These are phyloP conservation scores for Dendrostoma leiphaemia DNA, from an alignment of 2,329 filamentous ascomycete species.

Conservation along the genomic window DNA sequence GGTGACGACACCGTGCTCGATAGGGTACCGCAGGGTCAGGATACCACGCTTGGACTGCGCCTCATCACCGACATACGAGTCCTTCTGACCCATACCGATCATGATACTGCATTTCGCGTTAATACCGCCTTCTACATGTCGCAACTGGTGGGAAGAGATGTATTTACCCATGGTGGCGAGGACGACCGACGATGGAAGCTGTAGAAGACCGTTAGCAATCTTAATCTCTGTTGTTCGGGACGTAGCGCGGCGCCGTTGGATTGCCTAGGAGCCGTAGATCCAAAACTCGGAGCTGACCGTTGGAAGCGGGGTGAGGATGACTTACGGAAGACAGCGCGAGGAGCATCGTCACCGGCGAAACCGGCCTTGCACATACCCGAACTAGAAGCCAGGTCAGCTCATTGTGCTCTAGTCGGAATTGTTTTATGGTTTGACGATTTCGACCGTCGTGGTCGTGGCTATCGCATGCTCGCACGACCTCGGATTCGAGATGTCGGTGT, in stretches of 20 bases:
- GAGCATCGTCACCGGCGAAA: constrained; percentile 99
- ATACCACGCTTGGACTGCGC: constrained; percentile 99
- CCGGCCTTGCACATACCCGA: constrained; percentile 99
- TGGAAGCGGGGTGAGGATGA: constrained; percentile 37
- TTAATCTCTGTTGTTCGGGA: neutral
- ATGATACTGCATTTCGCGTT: constrained; percentile 66
- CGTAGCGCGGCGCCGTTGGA: constrained; percentile 5
- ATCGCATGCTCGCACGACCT: constrained; percentile 2
- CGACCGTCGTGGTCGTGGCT: neutral
- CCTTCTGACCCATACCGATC: constrained; percentile 99
- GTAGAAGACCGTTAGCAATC: constrained; percentile 19
- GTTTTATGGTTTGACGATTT: neutral
- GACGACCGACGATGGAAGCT: constrained; percentile 99
- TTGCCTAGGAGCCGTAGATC: neutral
- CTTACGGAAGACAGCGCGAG: constrained; percentile 99
- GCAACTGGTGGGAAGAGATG: constrained; percentile 71
- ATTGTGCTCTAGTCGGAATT: neutral
- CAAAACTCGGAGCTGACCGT: constrained; percentile 16
- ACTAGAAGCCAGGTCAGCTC: constrained; percentile 57
- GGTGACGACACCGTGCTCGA: constrained; percentile 99
- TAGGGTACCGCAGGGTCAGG: constrained; percentile 97
- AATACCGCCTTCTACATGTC: neutral
- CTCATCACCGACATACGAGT: constrained; percentile 99
- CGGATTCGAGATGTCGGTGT: constrained; percentile 31
- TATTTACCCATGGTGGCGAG: constrained; percentile 99